These are phyloP conservation scores for Suillus lakei DNA, from an alignment of 768 basidiomycete species.

Conservation along the genomic window DNA sequence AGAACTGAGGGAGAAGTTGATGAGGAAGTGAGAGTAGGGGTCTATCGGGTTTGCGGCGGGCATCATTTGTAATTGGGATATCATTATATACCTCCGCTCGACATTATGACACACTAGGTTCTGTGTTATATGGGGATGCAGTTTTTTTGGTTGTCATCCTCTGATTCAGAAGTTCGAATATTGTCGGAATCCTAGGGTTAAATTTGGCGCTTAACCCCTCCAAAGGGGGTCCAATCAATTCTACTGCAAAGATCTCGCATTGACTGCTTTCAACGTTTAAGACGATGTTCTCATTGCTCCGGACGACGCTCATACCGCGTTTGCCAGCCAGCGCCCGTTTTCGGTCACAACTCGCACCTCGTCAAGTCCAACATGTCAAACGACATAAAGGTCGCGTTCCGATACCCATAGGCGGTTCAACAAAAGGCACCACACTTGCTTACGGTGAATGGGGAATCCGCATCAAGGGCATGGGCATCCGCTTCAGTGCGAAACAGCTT, in stretches of 20 bases:
- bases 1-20: slow-evolving; percentile 80
- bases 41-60: not conserved
- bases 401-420: slow-evolving; percentile 88
- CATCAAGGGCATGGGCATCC: slow-evolving; percentile 79
- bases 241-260: not conserved
- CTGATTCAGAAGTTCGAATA: not conserved
- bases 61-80: slow-evolving; percentile 4
- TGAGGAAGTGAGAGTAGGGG: slow-evolving; percentile 52
- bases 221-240: not conserved
- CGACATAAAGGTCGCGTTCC: slow-evolving; percentile 91
- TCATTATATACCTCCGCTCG: slow-evolving; percentile 6
- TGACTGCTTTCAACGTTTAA: not conserved
- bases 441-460: slow-evolving; percentile 93
- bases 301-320: not conserved
- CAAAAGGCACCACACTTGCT: slow-evolving; percentile 89
- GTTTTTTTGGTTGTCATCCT: not conserved
- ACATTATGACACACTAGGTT: not conserved
- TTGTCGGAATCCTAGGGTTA: too few species aligned
- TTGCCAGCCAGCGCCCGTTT: slow-evolving; percentile 27
- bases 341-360: slow-evolving; percentile 77
- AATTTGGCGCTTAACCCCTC: not conserved
- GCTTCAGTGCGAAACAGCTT: slow-evolving; percentile 86
- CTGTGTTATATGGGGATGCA: not conserved
- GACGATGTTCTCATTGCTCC: not conserved
- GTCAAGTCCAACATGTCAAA: slow-evolving; percentile 81